A percentile compares a stretch with the other conserved stretches of the same genome.
Evolutionary conservation across 2,329 filamentous ascomycete species (phyloP).

Genomic region (Juglanconis oblonga): DNA sequence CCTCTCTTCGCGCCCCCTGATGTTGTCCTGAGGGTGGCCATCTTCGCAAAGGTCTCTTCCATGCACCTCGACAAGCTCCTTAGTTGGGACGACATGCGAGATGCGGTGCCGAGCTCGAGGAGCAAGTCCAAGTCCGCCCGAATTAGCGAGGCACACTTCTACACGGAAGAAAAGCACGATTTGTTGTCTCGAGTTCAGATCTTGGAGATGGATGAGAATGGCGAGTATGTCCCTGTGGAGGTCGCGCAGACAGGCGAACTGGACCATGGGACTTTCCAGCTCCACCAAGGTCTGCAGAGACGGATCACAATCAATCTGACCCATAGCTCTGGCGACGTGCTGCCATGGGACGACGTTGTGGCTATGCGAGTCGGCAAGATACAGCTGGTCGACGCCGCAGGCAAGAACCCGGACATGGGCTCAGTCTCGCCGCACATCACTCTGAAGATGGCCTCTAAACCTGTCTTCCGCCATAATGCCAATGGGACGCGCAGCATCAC

Average conservation of each 20-base stretch:
- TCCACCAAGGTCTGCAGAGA: slow-evolving; percentile 91
- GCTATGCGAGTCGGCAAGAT: slow-evolving; percentile 77
- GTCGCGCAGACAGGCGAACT: slow-evolving; percentile 82
- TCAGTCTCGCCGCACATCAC: slow-evolving; percentile 69
- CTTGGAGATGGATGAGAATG: slow-evolving; percentile 85
- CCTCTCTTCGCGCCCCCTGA: slow-evolving; percentile 73
- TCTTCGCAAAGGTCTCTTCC: slow-evolving; percentile 84
- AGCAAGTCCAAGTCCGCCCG: slow-evolving; percentile 58
- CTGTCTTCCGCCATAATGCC: slow-evolving; percentile 77
- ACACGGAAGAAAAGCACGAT: slow-evolving; percentile 89
- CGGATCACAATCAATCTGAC: slow-evolving; percentile 85
- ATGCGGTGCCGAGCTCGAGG: slow-evolving; percentile 62
- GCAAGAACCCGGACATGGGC: slow-evolving; percentile 79
- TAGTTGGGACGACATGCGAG: slow-evolving; percentile 98
- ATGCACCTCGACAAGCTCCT: slow-evolving; percentile 97
- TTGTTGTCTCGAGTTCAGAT: slow-evolving; percentile 85
- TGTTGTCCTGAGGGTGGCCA: slow-evolving; percentile 76
- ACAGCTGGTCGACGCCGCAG: slow-evolving; percentile 77
- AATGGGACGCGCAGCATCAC: slow-evolving; percentile 88
- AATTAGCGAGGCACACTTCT: slow-evolving; percentile 89
- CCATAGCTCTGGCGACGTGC: slow-evolving; percentile 81
- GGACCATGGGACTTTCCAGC: slow-evolving; percentile 87
- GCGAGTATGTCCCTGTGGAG: slow-evolving; percentile 88
- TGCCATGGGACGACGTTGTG: slow-evolving; percentile 85
- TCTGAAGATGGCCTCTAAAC: slow-evolving; percentile 73